These are phyloP conservation scores for Rhizopogon roseolus DNA, from an alignment of 768 basidiomycete genomes.

Conservation along the genomic window DNA sequence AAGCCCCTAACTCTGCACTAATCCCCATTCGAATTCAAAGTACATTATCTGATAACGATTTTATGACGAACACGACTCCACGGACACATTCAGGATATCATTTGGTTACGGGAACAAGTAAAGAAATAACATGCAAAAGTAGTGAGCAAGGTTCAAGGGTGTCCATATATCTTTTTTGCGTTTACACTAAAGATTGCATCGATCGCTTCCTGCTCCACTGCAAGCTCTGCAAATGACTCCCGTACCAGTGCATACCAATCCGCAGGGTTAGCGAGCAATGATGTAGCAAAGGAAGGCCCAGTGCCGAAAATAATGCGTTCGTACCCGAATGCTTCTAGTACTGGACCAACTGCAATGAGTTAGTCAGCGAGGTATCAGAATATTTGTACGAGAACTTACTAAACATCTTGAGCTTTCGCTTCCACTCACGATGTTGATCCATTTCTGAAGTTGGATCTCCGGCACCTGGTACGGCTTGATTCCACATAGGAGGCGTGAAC, in stretches of 20 bases:
- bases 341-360: constrained; percentile 58
- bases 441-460: constrained; percentile 41
- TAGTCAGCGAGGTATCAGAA: background rate
- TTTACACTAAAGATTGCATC: constrained; percentile 68
- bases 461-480: constrained; percentile 31
- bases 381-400: constrained; percentile 46
- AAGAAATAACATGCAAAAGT: background rate
- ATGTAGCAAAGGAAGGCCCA: constrained; percentile 52
- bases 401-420: constrained; percentile 78
- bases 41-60: background rate
- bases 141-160: background rate
- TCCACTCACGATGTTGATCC: constrained; percentile 61
- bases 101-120: background rate
- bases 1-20: too few relatives aligned
- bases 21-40: too few relatives aligned
- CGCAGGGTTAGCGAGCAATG: constrained; percentile 43
- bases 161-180: constrained; percentile 38
- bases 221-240: constrained; percentile 75
- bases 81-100: background rate
- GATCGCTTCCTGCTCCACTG: constrained; percentile 70
- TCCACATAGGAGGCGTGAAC: constrained; percentile 75
- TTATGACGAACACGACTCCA: background rate
- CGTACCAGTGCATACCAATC: constrained; percentile 83
- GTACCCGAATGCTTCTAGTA: constrained; percentile 82
- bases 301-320: constrained; percentile 82